Percentiles rank a stretch among this genome's conserved stretches.
These are phyloP conservation scores for Rhizopogon vesiculosus DNA, from an alignment of 768 basidiomycete genomes.

Conservation along the genomic window DNA sequence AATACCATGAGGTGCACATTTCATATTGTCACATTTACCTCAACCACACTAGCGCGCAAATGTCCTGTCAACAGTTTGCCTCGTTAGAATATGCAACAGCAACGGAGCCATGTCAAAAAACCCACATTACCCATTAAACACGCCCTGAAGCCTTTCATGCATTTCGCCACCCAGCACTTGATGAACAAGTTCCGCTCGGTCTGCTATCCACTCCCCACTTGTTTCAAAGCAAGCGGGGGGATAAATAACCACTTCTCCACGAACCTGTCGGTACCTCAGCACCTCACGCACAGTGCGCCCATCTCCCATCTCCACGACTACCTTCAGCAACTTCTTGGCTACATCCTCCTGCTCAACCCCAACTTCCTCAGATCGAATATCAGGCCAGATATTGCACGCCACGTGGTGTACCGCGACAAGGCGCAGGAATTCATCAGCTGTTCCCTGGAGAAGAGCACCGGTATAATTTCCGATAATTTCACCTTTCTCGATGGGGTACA, in stretches of 20 bases:
- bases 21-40: too few relatives aligned
- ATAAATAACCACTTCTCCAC: slow-evolving; percentile 30
- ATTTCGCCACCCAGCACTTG: slow-evolving; percentile 2
- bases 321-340: slow-evolving; percentile 41
- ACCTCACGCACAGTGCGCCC: slow-evolving; percentile 47
- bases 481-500: slow-evolving; percentile 65
- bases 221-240: slow-evolving; percentile 50
- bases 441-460: slow-evolving; percentile 40
- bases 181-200: background rate
- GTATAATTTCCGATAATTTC: slow-evolving; percentile 64
- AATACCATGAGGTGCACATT: too few relatives aligned
- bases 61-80: too few relatives aligned
- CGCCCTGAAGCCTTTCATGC: background rate
- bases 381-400: slow-evolving; percentile 70
- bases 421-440: slow-evolving; percentile 54
- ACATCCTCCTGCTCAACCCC: slow-evolving; percentile 13
- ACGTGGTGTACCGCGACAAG: slow-evolving; percentile 77
- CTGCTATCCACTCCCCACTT: slow-evolving; percentile 11
- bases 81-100: background rate
- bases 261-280: slow-evolving; percentile 50
- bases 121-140: background rate
- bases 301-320: slow-evolving; percentile 47
- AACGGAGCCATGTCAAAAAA: background rate
- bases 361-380: slow-evolving; percentile 32
- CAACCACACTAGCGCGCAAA: too few relatives aligned